These are phyloP conservation scores for Creolimax fragrantissima DNA, from an alignment of 78 protist genomes.

Conservation along the genomic window DNA sequence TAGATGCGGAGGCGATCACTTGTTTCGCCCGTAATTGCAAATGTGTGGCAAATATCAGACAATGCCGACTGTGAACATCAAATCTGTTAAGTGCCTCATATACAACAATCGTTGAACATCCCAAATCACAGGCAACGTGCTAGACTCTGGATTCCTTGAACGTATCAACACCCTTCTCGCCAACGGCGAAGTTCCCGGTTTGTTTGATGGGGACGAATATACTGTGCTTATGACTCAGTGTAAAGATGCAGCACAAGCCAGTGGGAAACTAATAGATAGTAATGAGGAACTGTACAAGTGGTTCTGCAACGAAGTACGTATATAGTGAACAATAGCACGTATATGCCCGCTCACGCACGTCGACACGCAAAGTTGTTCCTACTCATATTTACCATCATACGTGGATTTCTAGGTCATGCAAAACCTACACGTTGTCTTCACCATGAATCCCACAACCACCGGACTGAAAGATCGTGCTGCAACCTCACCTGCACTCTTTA, in stretches of 20 bases:
- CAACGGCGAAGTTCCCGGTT: constrained; percentile 91
- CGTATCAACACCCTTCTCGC: constrained; percentile 94
- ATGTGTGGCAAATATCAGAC: too few species aligned
- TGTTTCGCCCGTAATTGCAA: too few species aligned
- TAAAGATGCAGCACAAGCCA: constrained; percentile 48
- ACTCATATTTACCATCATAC: not conserved
- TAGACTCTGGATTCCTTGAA: constrained; percentile 90
- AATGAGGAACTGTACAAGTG: constrained; percentile 66
- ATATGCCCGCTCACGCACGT: not conserved
- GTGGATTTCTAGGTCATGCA: not conserved
- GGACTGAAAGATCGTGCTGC: constrained; percentile 80
- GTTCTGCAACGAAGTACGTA: constrained; percentile 43
- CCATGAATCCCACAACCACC: constrained; percentile 89
- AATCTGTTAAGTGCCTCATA: too few species aligned
- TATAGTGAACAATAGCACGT: not conserved
- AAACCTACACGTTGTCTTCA: constrained; percentile 94
- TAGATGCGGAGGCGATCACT: too few species aligned
- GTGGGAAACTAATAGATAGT: constrained; percentile 53
- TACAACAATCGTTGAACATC: too few species aligned
- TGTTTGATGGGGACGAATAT: constrained; percentile 92
- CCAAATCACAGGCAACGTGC: too few species aligned
- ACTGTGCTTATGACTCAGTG: constrained; percentile 58
- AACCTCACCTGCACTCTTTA: constrained; percentile 90
- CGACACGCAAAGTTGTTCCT: not conserved
- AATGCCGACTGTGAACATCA: too few species aligned